A percentile compares a stretch with the other conserved stretches of the same genome.
Evolutionary conservation across 2,329 filamentous ascomycete species (phyloP).

Genomic region (Aspergillus uvarum): DNA sequence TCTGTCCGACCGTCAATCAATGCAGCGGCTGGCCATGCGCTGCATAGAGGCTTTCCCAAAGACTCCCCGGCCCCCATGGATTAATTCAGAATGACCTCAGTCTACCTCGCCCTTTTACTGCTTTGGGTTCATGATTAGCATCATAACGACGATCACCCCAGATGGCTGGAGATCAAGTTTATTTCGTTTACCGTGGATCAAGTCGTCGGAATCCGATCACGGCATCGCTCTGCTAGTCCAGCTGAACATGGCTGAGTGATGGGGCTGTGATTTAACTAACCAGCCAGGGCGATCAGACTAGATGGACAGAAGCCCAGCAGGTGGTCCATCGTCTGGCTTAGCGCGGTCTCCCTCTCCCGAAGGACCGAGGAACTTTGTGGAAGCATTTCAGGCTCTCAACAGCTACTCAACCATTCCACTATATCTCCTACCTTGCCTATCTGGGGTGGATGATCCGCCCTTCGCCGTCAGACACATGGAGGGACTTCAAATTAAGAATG

Average conservation of each 20-base stretch:
- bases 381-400: not conserved
- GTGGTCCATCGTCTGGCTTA: slow-evolving; percentile 1
- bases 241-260: not conserved
- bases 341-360: not conserved
- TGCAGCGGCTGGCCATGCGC: not conserved
- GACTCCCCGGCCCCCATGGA: not conserved
- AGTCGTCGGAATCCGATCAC: not conserved
- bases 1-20: slow-evolving; percentile 13
- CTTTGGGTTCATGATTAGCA: slow-evolving; percentile 16
- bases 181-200: not conserved
- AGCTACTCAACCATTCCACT: not conserved
- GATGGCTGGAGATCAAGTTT: slow-evolving; percentile 7
- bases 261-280: slow-evolving; percentile 1
- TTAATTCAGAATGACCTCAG: not conserved
- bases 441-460: not conserved
- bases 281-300: not conserved
- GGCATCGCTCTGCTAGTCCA: not conserved
- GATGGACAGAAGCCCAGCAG: not conserved
- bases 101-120: slow-evolving; percentile 11
- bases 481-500: not conserved
- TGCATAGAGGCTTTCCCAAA: not conserved
- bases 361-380: slow-evolving; percentile 2
- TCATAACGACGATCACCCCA: slow-evolving; percentile 20
- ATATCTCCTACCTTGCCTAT: not conserved
- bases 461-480: not conserved